phyloP scores from a whole-genome alignment of 2,329 filamentous ascomycete species.

The Diaporthe helianthi region DNA sequence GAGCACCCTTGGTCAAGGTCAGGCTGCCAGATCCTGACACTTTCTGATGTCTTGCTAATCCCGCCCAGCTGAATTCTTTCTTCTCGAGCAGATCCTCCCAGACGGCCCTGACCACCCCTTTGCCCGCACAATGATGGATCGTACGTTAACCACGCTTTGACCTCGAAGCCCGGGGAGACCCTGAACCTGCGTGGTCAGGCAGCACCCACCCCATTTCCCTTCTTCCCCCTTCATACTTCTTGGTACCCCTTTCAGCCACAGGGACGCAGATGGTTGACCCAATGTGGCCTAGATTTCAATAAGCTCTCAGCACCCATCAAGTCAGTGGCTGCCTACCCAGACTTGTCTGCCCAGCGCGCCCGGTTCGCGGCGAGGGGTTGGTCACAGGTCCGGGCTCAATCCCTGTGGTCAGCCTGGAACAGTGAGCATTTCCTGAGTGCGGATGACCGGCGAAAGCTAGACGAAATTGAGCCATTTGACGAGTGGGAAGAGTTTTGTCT shows the following conservation, averaged over 20 bases:
- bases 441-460: constrained; percentile 66
- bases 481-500: constrained; percentile 95
- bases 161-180: neutral
- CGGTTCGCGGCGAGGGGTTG: constrained; percentile 78
- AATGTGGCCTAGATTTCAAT: constrained; percentile 63
- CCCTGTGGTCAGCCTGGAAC: constrained; percentile 85
- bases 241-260: neutral
- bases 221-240: no score
- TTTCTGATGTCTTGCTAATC: constrained; percentile 34
- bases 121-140: constrained; percentile 81
- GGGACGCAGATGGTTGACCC: neutral
- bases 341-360: constrained; percentile 66
- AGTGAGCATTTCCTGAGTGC: constrained; percentile 69
- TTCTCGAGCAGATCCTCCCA: constrained; percentile 86
- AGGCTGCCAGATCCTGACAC: neutral
- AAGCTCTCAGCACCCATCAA: constrained; percentile 82
- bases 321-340: constrained; percentile 74
- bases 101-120: constrained; percentile 82
- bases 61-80: constrained; percentile 75
- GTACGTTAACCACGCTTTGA: neutral
- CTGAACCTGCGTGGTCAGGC: neutral
- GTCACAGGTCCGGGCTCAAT: constrained; percentile 66
- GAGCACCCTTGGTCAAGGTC: constrained; percentile 72
- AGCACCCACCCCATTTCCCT: neutral
- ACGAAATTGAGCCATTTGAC: constrained; percentile 83